Base-by-base conservation (phyloP, 164 flowering plant species). In the Stephania japonica region DNA sequence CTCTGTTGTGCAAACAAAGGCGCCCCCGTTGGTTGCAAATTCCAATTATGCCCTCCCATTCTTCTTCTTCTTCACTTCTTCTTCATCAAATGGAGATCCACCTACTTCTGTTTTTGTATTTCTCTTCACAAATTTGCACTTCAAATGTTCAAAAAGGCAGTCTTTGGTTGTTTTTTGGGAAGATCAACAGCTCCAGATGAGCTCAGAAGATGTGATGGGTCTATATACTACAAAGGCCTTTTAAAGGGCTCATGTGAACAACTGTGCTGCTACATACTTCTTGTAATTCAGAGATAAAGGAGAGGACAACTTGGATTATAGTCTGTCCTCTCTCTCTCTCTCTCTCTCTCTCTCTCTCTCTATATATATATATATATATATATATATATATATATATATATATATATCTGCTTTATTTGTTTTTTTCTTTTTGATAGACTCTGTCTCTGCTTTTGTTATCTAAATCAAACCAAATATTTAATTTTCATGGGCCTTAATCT, bases 1-100 rank as follows among this genome's bases (percentile, higher is more conserved):
- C 78, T 83, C 44, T 69, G 71, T 47, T 75, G n/a, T 59, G 76
- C 72, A 14, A 74, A 32, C 14, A 91, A 90, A 18, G 91, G 89
- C 24, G 89, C 82, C 24, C 75, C 81, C 8, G 83, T 71, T 63
- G 90, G 87, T 9, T 78, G 68, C 80, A 84, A 79, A 19, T 75
- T 75, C 81, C 79, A 75, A 26, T 67, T 67, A 50, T 73, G 79
- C 70, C 32, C 71, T 16, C 80, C 69, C 80, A 78, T 78, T 67
- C 27, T 32, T 32, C 38, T 32, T 32, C 32, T 1, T 38, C 23
- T n/a, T n/a, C n/a, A n/a, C n/a, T n/a, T n/a, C n/a, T n/a, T n/a
- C n/a, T n/a, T n/a, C n/a, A n/a, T n/a, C n/a, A n/a, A n/a, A 56
- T 16, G 62, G 62, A 16, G n/a, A 56, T 16, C 7, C n/a, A 56